These are phyloP conservation scores for Davidsoniella australis DNA, from an alignment of 2,329 filamentous ascomycete species.

Conservation along the genomic window DNA sequence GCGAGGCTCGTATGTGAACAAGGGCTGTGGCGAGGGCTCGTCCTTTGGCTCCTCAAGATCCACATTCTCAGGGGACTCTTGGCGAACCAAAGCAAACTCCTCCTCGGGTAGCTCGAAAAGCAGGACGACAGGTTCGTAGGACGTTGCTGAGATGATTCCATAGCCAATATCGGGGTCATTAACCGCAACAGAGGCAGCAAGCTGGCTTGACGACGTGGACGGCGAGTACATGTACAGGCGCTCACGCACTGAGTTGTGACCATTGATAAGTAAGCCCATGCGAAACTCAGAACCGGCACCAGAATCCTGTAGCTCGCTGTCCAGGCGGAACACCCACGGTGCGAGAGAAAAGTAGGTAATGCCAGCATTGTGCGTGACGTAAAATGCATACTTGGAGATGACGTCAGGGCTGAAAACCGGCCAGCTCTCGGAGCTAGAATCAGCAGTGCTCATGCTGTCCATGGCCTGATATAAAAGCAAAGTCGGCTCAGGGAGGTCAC, in stretches of 20 bases:
- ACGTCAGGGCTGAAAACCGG: constrained; percentile 45
- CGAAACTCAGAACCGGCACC: constrained; percentile 44
- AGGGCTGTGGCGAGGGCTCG: constrained; percentile 19
- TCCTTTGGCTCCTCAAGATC: not conserved
- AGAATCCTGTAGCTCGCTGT: constrained; percentile 39
- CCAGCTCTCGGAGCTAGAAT: constrained; percentile 41
- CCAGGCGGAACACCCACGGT: constrained; percentile 46
- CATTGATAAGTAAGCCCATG: constrained; percentile 40
- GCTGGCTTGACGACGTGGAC: constrained; percentile 28
- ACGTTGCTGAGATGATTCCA: constrained; percentile 42
- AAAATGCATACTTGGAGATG: constrained; percentile 45
- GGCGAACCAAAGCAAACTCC: constrained; percentile 20
- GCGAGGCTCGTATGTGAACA: constrained; percentile 44
- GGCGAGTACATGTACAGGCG: constrained; percentile 37
- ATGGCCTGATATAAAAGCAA: constrained; percentile 46
- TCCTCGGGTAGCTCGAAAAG: constrained; percentile 41
- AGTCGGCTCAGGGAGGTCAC: constrained; percentile 25
- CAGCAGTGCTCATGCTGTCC: constrained; percentile 37
- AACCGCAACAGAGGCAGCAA: constrained; percentile 37
- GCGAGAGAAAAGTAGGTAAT: constrained; percentile 43
- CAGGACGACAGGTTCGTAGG: constrained; percentile 39
- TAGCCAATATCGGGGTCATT: constrained; percentile 47
- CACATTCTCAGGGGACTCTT: constrained; percentile 6
- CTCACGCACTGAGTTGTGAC: constrained; percentile 38
- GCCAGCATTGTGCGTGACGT: constrained; percentile 41